Base-by-base conservation (phyloP, 1,284 basidiomycete genomes). In the Apiotrichum sp. region DNA sequence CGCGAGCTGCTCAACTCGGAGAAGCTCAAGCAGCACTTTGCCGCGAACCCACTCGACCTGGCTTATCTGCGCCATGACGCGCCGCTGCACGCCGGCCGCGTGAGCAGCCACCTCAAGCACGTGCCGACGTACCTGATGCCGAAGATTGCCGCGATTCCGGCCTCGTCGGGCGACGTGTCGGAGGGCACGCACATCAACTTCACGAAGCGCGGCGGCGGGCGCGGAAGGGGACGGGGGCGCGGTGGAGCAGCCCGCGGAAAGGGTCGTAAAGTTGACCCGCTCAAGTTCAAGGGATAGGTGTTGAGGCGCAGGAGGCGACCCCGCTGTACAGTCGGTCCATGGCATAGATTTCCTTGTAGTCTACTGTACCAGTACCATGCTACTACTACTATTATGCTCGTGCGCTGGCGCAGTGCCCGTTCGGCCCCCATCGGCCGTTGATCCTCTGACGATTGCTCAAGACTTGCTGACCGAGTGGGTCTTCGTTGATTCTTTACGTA, bases 1-100 rank as follows among this genome's bases (percentile, higher is more conserved):
- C 78, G 85, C 47, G 96, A 99, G 76, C 87, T 98, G 47, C 73
- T 98, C 65, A 95, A 96, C 71, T 92, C 88, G 48, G 90, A 96
- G 66, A 98, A 95, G 76, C 82, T 98, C 55, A 97, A 98, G 89
- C 89, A 93, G 2, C 95, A 98, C 75, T 98, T 98, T 61, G 93
- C 98, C 68, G 93, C 98, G 67, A 95, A 98, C 70, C 96, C 96
- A 0, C 80, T 90, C 7, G 95, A 98, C 70, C 80, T 98, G 16
- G 91, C 92, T 52, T 98, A 87, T 71, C 79, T 98, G 35, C 84
- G 91, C 6, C 96, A 98, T 75, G 96, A 99, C 75, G 92, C 93
- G 65, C 87, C 93, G 2, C 78, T 98, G 10, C 89, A 95, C 68
- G 89, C 91, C 0, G 86, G 87, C 22, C 81, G 92, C 41, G 81